These are phyloP conservation scores for Ensete ventricosum DNA, from an alignment of 176 grass and related monocot species.

Conservation along the genomic window DNA sequence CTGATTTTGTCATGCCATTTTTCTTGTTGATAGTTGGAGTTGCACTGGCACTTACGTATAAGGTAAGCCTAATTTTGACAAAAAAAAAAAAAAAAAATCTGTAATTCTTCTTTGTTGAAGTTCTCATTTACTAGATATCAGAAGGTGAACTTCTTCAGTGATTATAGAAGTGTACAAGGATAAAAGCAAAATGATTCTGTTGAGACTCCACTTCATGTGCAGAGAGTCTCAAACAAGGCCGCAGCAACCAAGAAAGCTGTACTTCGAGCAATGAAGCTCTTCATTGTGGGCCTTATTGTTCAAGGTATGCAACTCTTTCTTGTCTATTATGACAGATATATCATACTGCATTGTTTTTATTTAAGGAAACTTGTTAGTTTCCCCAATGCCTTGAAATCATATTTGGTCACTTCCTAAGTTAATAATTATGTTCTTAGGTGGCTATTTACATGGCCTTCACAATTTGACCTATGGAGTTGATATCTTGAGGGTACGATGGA, in stretches of 20 bases:
- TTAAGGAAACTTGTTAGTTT: neutral
- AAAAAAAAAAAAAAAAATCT: no score
- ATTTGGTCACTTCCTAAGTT: neutral
- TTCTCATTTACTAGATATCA: no score
- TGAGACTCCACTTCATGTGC: neutral
- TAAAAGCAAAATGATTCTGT: neutral
- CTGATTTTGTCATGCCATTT: slow-evolving; percentile 81
- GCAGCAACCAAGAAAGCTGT: slow-evolving; percentile 41
- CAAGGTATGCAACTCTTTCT: slow-evolving; percentile 41
- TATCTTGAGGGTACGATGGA: slow-evolving; percentile 34
- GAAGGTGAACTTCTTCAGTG: no score
- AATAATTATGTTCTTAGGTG: slow-evolving; percentile 34
- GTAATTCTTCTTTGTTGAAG: no score
- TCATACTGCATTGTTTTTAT: neutral
- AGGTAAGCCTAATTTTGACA: slow-evolving; percentile 18
- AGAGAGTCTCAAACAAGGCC: slow-evolving; percentile 37
- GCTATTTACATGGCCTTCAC: slow-evolving; percentile 44
- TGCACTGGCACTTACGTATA: slow-evolving; percentile 50
- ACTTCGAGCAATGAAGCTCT: slow-evolving; percentile 44
- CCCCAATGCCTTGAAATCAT: no score
- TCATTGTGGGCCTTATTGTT: slow-evolving; percentile 48
- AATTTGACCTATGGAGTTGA: slow-evolving; percentile 49
- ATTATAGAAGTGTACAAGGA: no score
- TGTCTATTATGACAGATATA: neutral
- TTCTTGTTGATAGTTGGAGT: slow-evolving; percentile 66